Percentiles rank a stretch among this genome's conserved stretches.
Conservation (phyloP, 257 asterid species). For the Solanum chilense region DNA sequence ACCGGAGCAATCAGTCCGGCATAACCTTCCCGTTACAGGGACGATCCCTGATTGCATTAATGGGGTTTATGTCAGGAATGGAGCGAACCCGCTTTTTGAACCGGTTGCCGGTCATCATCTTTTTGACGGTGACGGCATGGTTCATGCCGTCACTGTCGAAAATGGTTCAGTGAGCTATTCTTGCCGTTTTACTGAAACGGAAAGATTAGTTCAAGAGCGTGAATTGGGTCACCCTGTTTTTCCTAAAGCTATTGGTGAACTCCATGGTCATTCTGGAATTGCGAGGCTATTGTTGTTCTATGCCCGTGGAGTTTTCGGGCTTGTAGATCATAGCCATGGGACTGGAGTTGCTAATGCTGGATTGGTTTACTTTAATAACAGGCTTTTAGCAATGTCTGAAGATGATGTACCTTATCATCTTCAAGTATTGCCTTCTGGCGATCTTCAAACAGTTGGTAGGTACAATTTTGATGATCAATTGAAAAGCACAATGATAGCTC, state of each 20-base stretch:
- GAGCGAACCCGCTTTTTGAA: constrained; percentile 57
- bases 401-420: constrained; percentile 62
- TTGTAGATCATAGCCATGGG: constrained; percentile 42
- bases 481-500: constrained; percentile 54
- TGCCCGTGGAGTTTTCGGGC: constrained; percentile 36
- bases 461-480: constrained; percentile 33
- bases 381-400: constrained; percentile 62
- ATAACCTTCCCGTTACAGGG: constrained; percentile 33
- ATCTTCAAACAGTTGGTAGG: constrained; percentile 36
- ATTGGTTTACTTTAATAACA: constrained; percentile 27
- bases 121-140: constrained; percentile 77
- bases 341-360: constrained; percentile 71
- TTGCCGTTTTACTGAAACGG: constrained; percentile 56
- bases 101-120: constrained; percentile 61
- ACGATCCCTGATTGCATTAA: constrained; percentile 33
- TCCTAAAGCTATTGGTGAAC: constrained; percentile 69
- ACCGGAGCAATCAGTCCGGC: constrained; percentile 34
- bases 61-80: constrained; percentile 63
- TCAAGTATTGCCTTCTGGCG: constrained; percentile 23
- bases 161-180: constrained; percentile 43
- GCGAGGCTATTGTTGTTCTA: constrained; percentile 42
- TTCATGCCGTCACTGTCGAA: constrained; percentile 38
- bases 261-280: constrained; percentile 58
- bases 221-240: constrained; percentile 48
- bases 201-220: constrained; percentile 47